Conservation (phyloP, 495 filamentous ascomycete genomes). For the Xylaria telfairii region DNA sequence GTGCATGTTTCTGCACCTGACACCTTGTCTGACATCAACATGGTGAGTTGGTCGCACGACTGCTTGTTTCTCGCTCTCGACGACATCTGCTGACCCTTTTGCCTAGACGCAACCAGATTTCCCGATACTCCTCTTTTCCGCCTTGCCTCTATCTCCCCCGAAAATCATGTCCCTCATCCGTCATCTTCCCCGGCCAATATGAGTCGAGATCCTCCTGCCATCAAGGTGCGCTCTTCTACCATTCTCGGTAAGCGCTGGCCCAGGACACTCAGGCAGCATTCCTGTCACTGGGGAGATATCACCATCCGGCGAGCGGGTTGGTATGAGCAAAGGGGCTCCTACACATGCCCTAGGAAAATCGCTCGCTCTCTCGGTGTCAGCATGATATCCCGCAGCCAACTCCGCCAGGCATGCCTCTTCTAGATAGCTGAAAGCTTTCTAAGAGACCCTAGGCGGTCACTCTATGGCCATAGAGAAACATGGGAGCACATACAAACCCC, state of each 20-base stretch:
- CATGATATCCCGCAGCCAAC: neutral
- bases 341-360: neutral
- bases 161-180: neutral
- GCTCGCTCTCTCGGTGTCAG: neutral
- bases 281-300: neutral
- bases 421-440: slow-evolving; percentile 9
- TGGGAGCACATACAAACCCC: neutral
- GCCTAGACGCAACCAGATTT: neutral
- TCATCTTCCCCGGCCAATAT: neutral
- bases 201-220: neutral
- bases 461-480: neutral
- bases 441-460: neutral
- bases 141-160: slow-evolving; percentile 2
- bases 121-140: neutral
- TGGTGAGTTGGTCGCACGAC: slow-evolving; percentile 26
- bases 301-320: neutral
- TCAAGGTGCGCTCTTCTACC: neutral
- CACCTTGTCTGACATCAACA: slow-evolving; percentile 23
- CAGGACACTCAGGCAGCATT: neutral
- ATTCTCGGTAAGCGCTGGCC: neutral
- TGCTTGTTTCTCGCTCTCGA: slow-evolving; percentile 3
- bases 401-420: neutral
- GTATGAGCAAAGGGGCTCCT: neutral
- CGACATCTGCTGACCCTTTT: slow-evolving; percentile 19
- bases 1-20: slow-evolving; percentile 27